Evolutionary conservation across 2,329 filamentous ascomycete species (phyloP), one percentile per base, ranked within the genome.

Genomic region (Chaetomiaceae sp.): DNA sequence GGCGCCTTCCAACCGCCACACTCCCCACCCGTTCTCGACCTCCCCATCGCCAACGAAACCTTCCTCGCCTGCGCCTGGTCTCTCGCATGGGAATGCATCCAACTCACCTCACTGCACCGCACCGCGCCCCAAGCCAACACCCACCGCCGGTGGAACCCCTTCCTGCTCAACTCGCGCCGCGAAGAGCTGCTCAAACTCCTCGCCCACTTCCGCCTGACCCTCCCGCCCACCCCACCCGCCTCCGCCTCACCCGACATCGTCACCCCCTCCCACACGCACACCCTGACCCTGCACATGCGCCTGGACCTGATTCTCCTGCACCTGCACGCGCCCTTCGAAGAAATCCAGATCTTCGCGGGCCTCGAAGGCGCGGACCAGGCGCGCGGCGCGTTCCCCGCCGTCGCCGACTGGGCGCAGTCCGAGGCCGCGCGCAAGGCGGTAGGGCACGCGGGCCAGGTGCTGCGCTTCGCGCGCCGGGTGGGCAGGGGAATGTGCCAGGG

Each of bases 21-120:
- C 12, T 7, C 38, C 22, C 37, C 24, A 7, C 3, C 17, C 26
- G 26, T 11, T 18, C 26, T 42, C 30, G 39, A 42, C 30, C 14
- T 24, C 7, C 2, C 30, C n/a, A 26, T 34, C 20, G 39, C 39
- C 14, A 34, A 42, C 30, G 39, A 42, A 17, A 29, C 39, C 15
- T 42, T 42, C 39, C 39, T 42, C 39, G 30, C 32, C 39, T 35
- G 30, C 39, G 30, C 30, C 39, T 42, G 39, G 39, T 34, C 30
- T 14, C 39, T 42, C 14, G 30, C 39, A 9, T 42, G 39, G 39
- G 39, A 42, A 19, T 42, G 39, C 30, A 42, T 42, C 30, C 39
- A 42, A 15, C 39, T 42, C 4, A 26, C 39, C 14, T 15, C 39
- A 10, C 39, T 42, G 14, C 39, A 42, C 3, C 30, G 22, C 20